phyloP scores from a whole-genome alignment of 805 yeast genomes.

The Saccharomycopsis schoenii region DNA sequence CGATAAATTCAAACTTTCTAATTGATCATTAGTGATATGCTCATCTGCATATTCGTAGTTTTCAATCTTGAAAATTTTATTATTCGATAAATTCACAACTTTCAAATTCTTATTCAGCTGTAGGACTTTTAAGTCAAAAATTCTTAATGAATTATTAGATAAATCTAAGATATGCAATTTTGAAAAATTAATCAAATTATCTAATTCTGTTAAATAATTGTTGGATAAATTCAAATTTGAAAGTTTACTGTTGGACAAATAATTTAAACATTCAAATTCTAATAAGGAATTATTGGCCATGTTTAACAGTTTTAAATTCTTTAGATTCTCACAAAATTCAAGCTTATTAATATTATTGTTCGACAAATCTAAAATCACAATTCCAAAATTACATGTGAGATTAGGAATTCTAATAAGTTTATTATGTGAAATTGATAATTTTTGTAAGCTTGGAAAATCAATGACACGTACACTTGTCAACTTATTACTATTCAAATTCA shows the following conservation, averaged over 20 bases:
- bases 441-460: neutral
- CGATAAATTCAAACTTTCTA: conserved; percentile 5
- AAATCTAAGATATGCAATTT: neutral
- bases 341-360: conserved; percentile 10
- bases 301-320: neutral
- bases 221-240: neutral
- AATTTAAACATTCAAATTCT: conserved; percentile 5
- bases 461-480: neutral
- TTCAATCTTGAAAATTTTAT: conserved; percentile 9
- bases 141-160: neutral
- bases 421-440: neutral
- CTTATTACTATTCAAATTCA: conserved; percentile 1
- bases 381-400: neutral
- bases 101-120: neutral
- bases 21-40: neutral
- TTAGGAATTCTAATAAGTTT: neutral
- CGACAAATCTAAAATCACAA: conserved; percentile 2
- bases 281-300: conserved; percentile 6
- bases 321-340: conserved; percentile 7
- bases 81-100: conserved; percentile 5
- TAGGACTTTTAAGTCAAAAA: neutral
- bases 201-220: neutral
- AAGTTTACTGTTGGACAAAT: neutral
- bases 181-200: neutral
- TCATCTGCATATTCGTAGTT: conserved; percentile 1